Evolutionary conservation across 768 basidiomycete genomes (phyloP).

Genomic region (Mycena kentingensis): DNA sequence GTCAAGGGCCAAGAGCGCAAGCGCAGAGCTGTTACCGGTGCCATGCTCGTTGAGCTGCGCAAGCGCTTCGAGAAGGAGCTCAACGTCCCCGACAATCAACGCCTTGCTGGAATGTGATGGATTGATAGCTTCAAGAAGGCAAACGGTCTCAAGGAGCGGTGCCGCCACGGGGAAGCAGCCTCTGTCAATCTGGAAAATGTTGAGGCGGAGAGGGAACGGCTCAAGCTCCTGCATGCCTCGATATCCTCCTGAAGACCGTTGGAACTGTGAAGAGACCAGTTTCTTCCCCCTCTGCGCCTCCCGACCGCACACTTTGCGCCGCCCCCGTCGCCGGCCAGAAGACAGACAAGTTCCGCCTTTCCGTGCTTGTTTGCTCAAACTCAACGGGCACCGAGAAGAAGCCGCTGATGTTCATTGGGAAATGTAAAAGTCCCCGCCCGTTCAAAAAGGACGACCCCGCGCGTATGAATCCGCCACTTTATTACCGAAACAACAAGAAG

Average conservation of each 20-base stretch:
- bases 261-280: conserved; percentile 30
- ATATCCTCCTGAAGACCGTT: conserved; percentile 27
- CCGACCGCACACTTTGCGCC: conserved; percentile 20
- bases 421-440: conserved; percentile 29
- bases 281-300: conserved; percentile 14
- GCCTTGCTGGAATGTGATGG: conserved; percentile 27
- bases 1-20: conserved; percentile 31
- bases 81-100: conserved; percentile 30
- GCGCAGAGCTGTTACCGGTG: conserved; percentile 25
- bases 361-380: conserved; percentile 19
- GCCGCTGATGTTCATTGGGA: conserved; percentile 35
- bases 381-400: conserved; percentile 26
- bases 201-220: conserved; percentile 21
- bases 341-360: conserved; percentile 21
- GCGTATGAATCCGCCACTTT: conserved; percentile 29
- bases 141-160: conserved; percentile 24
- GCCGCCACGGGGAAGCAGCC: conserved; percentile 32
- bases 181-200: conserved; percentile 28
- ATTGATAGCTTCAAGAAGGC: conserved; percentile 24
- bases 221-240: conserved; percentile 20
- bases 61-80: conserved; percentile 28
- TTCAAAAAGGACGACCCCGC: conserved; percentile 29
- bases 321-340: conserved; percentile 22
- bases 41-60: conserved; percentile 31
- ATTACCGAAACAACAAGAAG: conserved; percentile 40